A percentile compares a stretch with the other conserved stretches of the same genome.
Evolutionary conservation across 352 stramenopile species (phyloP).

Genomic region (Globisporangium nodosum): DNA sequence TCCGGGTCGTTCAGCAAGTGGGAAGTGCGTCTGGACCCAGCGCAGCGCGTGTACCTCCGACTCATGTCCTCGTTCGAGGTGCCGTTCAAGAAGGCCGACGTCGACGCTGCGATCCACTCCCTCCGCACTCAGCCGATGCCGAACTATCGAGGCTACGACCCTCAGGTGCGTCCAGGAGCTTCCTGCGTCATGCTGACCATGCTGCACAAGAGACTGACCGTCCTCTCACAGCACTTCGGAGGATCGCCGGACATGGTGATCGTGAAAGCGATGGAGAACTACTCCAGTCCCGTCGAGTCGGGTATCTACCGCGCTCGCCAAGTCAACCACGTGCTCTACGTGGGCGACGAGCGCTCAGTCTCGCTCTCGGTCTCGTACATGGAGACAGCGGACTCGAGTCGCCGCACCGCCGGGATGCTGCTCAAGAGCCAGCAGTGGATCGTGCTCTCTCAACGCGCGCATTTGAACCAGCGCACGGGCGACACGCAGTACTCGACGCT

Average conservation of each 20-base stretch:
- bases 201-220: background rate
- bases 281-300: background rate
- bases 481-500: background rate
- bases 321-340: background rate
- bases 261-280: background rate
- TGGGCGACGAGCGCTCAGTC: background rate
- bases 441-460: background rate
- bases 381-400: background rate
- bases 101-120: background rate
- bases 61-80: background rate
- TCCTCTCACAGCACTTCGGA: background rate
- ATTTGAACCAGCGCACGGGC: background rate
- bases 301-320: background rate
- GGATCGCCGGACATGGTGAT: conserved; percentile 1
- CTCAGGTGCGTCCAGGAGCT: too few species aligned
- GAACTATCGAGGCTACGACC: background rate
- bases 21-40: background rate
- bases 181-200: background rate
- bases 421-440: conserved; percentile 3
- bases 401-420: background rate
- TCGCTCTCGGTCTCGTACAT: background rate
- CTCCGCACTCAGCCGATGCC: background rate
- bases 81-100: background rate
- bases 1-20: background rate
- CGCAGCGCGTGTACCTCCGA: background rate